Evolutionary conservation across 768 basidiomycete genomes (phyloP).

Genomic region (Lentinula detonsa): DNA sequence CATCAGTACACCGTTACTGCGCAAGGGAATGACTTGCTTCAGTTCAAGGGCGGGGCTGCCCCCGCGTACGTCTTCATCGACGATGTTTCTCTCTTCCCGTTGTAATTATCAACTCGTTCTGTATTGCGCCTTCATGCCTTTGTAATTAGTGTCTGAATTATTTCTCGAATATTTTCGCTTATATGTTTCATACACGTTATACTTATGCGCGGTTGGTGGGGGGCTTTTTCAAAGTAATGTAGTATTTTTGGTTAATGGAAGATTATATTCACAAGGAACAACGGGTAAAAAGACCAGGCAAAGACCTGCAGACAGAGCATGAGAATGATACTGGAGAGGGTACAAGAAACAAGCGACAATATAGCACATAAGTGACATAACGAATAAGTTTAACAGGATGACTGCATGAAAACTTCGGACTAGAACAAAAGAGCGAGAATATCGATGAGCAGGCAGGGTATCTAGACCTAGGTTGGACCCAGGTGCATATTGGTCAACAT

Average conservation of each 20-base stretch:
- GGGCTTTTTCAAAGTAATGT: too few species aligned
- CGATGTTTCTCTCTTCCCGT: conserved; percentile 24
- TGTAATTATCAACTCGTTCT: background rate
- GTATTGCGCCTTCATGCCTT: too few species aligned
- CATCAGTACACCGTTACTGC: conserved; percentile 29
- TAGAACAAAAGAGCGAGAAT: background rate
- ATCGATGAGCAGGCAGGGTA: background rate
- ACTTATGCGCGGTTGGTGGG: background rate
- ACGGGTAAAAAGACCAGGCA: background rate
- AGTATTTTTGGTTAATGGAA: background rate
- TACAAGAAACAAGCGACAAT: background rate
- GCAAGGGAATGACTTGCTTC: conserved; percentile 29
- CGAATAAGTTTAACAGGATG: background rate
- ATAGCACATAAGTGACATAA: background rate
- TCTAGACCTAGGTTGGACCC: background rate
- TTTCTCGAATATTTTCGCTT: background rate
- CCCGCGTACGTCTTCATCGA: conserved; percentile 48
- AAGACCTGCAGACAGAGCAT: background rate
- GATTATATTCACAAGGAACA: background rate
- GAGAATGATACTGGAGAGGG: background rate
- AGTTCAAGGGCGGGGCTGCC: conserved; percentile 36
- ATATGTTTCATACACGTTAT: background rate
- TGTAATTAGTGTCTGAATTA: too few species aligned
- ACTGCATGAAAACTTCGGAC: background rate
- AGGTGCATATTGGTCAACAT: background rate